These are phyloP conservation scores for Datura wrightii DNA, from an alignment of 257 asterid genomes.

Conservation along the genomic window DNA sequence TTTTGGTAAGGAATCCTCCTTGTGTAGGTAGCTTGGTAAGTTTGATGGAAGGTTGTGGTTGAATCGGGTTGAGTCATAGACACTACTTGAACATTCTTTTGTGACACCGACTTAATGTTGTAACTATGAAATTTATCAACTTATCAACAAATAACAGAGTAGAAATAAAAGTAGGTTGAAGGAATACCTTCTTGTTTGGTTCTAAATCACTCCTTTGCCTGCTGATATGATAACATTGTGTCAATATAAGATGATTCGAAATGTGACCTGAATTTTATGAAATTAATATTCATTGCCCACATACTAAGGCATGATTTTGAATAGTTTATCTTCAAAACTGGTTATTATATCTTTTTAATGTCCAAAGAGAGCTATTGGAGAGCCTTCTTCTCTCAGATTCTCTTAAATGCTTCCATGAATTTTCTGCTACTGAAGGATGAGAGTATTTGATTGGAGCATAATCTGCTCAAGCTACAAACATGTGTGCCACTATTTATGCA, in stretches of 20 bases:
- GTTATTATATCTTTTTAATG: neutral
- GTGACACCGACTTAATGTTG: slow-evolving; percentile 20
- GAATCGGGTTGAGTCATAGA: neutral
- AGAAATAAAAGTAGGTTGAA: slow-evolving; percentile 11
- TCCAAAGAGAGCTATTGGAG: neutral
- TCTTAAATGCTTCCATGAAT: slow-evolving; percentile 4
- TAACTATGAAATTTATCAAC: neutral
- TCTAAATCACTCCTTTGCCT: neutral
- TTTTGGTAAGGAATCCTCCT: neutral
- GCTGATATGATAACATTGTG: neutral
- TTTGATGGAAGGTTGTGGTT: neutral
- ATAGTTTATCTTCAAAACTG: neutral
- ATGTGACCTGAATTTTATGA: slow-evolving; percentile 9
- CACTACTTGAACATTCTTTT: slow-evolving; percentile 20
- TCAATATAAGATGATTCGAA: neutral
- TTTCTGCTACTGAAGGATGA: slow-evolving; percentile 27
- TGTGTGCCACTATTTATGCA: neutral
- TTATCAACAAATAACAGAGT: neutral
- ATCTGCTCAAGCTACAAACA: neutral
- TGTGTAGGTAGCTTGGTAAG: neutral
- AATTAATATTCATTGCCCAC: slow-evolving; percentile 2
- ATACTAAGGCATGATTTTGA: slow-evolving; percentile 1
- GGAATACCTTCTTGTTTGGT: slow-evolving; percentile 20
- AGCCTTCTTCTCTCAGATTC: neutral
- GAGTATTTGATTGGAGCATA: slow-evolving; percentile 21